phyloP scores from a whole-genome alignment of 2,329 filamentous ascomycete species.

The Thelonectria rubi region DNA sequence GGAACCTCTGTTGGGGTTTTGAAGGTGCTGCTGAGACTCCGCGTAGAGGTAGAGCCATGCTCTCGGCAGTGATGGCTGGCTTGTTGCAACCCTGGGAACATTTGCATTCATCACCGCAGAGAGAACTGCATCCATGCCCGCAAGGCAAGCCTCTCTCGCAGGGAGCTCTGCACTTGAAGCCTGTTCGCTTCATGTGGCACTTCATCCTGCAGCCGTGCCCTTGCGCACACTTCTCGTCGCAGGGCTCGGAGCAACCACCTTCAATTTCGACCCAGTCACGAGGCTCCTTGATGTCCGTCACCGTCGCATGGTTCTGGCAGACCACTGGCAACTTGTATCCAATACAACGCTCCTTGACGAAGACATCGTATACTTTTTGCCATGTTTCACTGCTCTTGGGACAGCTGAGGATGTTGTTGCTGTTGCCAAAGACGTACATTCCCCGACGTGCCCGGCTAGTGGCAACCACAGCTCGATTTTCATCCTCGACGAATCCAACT shows the following conservation, averaged over 20 bases:
- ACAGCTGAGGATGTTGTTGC: slow-evolving; percentile 58
- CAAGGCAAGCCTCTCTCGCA: slow-evolving; percentile 33
- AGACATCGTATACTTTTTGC: slow-evolving; percentile 52
- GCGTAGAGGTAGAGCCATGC: neutral
- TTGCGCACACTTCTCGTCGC: slow-evolving; percentile 30
- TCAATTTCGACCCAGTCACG: slow-evolving; percentile 58
- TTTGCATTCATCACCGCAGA: slow-evolving; percentile 30
- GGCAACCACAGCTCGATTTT: slow-evolving; percentile 66
- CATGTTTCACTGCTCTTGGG: slow-evolving; percentile 53
- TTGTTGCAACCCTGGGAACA: slow-evolving; percentile 28
- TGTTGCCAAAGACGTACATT: slow-evolving; percentile 87
- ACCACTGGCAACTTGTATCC: slow-evolving; percentile 64
- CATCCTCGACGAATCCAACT: slow-evolving; percentile 78
- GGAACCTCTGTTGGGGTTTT: neutral
- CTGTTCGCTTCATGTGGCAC: slow-evolving; percentile 31
- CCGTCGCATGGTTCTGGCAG: slow-evolving; percentile 67
- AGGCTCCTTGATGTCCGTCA: slow-evolving; percentile 60
- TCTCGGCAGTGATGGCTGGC: slow-evolving; percentile 5
- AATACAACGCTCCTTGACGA: slow-evolving; percentile 49
- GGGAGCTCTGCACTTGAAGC: slow-evolving; percentile 44
- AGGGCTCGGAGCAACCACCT: slow-evolving; percentile 31
- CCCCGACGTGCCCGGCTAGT: slow-evolving; percentile 77
- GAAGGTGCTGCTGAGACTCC: neutral
- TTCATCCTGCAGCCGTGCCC: slow-evolving; percentile 33
- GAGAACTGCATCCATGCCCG: slow-evolving; percentile 31